Conservation (phyloP, 495 filamentous ascomycete species). For the Podospora appendiculata region DNA sequence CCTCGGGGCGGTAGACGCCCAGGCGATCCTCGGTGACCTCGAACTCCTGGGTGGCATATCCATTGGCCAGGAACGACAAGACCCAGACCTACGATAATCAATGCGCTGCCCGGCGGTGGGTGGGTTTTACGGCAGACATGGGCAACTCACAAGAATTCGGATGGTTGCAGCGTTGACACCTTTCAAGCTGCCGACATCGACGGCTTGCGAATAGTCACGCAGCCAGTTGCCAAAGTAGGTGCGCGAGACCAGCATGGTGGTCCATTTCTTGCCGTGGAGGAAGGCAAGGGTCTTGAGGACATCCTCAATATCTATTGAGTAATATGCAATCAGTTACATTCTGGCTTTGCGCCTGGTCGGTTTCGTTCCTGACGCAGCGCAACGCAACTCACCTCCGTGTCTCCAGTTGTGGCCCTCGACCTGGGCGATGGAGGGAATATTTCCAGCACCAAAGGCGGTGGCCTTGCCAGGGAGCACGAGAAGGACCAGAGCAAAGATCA, state of each 20-base stretch:
- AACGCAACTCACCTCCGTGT: constrained; percentile 56
- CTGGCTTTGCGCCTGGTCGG: background rate
- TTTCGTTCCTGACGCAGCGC: background rate
- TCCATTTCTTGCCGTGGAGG: constrained; percentile 90
- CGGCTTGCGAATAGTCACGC: constrained; percentile 74
- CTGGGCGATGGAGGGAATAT: constrained; percentile 87
- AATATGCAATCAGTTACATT: background rate
- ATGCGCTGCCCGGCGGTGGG: background rate
- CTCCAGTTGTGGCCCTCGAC: constrained; percentile 95
- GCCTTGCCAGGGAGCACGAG: constrained; percentile 56
- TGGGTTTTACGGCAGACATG: constrained; percentile 14
- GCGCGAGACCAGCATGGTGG: constrained; percentile 76
- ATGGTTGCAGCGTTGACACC: constrained; percentile 85
- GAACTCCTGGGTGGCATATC: constrained; percentile 95
- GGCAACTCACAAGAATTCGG: constrained; percentile 53
- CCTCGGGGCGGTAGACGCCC: constrained; percentile 88
- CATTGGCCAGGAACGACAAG: constrained; percentile 84
- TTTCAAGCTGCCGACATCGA: constrained; percentile 89
- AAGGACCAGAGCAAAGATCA: constrained; percentile 43
- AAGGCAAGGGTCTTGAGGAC: constrained; percentile 84
- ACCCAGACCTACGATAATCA: constrained; percentile 54
- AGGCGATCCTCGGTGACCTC: constrained; percentile 90
- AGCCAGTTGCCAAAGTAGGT: constrained; percentile 89
- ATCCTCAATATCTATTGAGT: constrained; percentile 66
- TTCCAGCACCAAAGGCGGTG: constrained; percentile 87